Evolutionary conservation across 1,284 basidiomycete genomes (phyloP), one percentile per base, ranked within the genome.

Genomic region (Apiotrichum veenhuisii): DNA sequence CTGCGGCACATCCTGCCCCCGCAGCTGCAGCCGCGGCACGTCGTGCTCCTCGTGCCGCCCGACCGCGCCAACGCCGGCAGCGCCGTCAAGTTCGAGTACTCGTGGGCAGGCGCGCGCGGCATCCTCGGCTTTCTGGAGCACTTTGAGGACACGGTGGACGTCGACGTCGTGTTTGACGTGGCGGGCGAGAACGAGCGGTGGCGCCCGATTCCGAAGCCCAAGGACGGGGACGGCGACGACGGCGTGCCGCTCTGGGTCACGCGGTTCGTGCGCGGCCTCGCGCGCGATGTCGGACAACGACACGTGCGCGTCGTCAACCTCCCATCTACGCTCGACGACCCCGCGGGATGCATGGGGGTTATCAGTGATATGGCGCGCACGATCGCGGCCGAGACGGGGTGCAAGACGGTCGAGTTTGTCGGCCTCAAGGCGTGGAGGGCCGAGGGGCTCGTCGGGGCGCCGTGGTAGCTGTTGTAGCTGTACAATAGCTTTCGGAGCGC

Each of bases 11-110:
- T 54, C n/a, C 42, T 50, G 8, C 11, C 15, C 12, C 14, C 8
- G 10, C 17, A n/a, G 1, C 18, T 7, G 10, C 34, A 10, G 15
- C 18, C 8, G 3, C 11, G 33, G 5, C 33, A 4, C 4, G 44
- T 54, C 10, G 34, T 55, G 8, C 11, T 55, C n/a, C 45, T 50
- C n/a, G 18, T 56, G 18, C 33, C 22, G 8, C 49, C 54, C n/a
- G 57, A 58, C 25, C 22, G 41, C n/a, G 60, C 57, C 10, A 26
- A 47, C 4, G 60, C 58, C 9, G 60, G 60, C 17, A 49, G 38
- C 1, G 55, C 55, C 41, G 50, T 55, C 17, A 58, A 56, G 41
- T 58, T n/a, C 15, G 60, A 62, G 45, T 46, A 18, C 15, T 14
- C 55, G 17, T 20, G 37, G 18, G 36, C 37, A 5, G 23, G 25